Evolutionary conservation across 768 basidiomycete species (phyloP).

Genomic region (Gloeophyllum trabeum): DNA sequence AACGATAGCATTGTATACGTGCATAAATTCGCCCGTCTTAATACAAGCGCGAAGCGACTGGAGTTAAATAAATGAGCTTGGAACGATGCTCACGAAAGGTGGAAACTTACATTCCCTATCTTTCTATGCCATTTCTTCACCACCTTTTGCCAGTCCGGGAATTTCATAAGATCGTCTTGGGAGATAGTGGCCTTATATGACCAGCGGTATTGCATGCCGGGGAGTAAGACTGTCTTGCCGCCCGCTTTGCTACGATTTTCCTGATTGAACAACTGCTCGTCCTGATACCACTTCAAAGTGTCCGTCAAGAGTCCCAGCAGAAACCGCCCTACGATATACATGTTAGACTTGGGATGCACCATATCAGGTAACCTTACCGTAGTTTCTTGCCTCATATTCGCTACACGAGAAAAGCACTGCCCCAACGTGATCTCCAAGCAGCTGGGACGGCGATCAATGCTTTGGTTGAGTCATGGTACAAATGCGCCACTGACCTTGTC

Average conservation of each 20-base stretch:
- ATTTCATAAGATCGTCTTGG: constrained; percentile 47
- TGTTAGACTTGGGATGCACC: constrained; percentile 2
- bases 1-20: constrained; percentile 93
- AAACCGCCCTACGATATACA: constrained; percentile 68
- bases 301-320: constrained; percentile 70
- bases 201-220: constrained; percentile 55
- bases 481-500: constrained; percentile 45
- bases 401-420: constrained; percentile 87
- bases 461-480: too few relatives aligned
- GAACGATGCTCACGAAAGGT: not conserved
- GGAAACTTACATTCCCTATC: constrained; percentile 46
- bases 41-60: constrained; percentile 78
- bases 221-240: constrained; percentile 49
- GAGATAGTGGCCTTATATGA: constrained; percentile 30
- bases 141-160: constrained; percentile 60
- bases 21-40: constrained; percentile 88
- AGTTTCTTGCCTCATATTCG: constrained; percentile 92
- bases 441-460: too few relatives aligned
- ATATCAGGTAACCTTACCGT: constrained; percentile 38
- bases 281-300: constrained; percentile 67
- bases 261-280: constrained; percentile 62
- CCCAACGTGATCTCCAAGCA: constrained; percentile 78
- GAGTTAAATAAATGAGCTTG: constrained; percentile 5
- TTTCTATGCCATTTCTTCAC: constrained; percentile 80
- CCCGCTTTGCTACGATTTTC: constrained; percentile 58